phyloP scores from a whole-genome alignment of 2,329 filamentous ascomycete species.

The Neofusicoccum cordaticola region DNA sequence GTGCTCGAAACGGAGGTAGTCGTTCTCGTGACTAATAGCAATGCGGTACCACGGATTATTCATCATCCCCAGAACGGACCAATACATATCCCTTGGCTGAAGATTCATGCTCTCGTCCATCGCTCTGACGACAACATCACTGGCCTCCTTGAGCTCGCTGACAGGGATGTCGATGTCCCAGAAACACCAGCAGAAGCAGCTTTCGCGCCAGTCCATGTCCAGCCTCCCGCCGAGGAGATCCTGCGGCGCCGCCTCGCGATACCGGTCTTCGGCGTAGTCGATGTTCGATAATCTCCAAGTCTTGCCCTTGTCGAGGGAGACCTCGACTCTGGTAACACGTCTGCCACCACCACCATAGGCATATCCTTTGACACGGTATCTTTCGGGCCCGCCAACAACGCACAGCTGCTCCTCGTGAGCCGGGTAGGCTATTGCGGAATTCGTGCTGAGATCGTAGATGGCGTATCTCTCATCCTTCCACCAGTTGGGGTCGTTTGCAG shows the following conservation, averaged over 20 bases:
- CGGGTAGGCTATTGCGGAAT: conserved; percentile 78
- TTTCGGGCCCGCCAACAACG: conserved; percentile 47
- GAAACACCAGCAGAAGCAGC: conserved; percentile 88
- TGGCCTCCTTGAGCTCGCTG: conserved; percentile 59
- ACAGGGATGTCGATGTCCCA: conserved; percentile 72
- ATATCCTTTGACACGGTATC: conserved; percentile 72
- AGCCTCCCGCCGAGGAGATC: conserved; percentile 72
- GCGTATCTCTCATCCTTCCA: conserved; percentile 91
- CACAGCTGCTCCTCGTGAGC: conserved; percentile 69
- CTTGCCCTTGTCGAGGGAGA: conserved; percentile 79
- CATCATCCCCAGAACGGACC: conserved; percentile 96
- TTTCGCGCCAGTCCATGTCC: conserved; percentile 79
- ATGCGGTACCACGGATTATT: conserved; percentile 94
- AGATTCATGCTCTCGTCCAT: conserved; percentile 90
- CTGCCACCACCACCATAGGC: conserved; percentile 87
- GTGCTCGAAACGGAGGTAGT: conserved; percentile 74
- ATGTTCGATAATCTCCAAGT: conserved; percentile 76
- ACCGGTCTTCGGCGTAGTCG: conserved; percentile 81
- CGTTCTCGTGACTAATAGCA: conserved; percentile 66
- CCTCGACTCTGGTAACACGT: conserved; percentile 75
- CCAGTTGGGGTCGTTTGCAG: conserved; percentile 68
- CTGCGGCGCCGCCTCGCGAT: conserved; percentile 63
- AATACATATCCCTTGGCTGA: conserved; percentile 92
- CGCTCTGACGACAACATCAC: conserved; percentile 75
- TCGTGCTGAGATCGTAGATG: conserved; percentile 87